Evolutionary conservation across 257 asterid genomes (phyloP), one percentile per base, ranked within the genome.

Genomic region (Ocimum tenuiflorum): DNA sequence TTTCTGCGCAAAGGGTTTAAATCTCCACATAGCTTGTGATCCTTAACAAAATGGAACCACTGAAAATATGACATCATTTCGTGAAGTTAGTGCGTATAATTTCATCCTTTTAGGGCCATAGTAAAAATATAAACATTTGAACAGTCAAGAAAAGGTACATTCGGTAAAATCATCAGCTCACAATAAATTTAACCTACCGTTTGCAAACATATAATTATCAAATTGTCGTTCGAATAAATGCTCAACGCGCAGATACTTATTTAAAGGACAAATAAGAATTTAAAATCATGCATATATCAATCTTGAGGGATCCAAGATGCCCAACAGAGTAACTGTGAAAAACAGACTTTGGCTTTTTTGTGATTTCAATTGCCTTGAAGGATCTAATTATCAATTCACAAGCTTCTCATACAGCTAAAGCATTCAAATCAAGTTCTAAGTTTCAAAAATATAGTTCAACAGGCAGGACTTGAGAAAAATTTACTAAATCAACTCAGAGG

Each of bases 1-100:
- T 81, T 94, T 90, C 27, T 87, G 90, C 65, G 65, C 60, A 70
- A 94, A 94, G 56, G 86, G 91, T 67, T 90, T 94, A 83, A 94
- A 90, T 74, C 79, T 88, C 97, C 99, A 94, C 99, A 94, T 94
- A 76, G 65, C 71, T 72, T 66, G 60, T 65, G 77, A 75, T 75
- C 43, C 60, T 36, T 41, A 35, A 67, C 74, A 46, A 60, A 56
- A 63, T 42, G 45, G 56, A 72, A 66, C 56, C 67, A 43, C 86
- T 82, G 86, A 73, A 75, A 77, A 77, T 20, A 33, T 41, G 35
- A 69, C 20, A 54, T 43, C 29, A 50, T 33, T 60, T 36, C 47
- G 13, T 9, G 50, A 66, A 15, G 31, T 61, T 8, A 58, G 70
- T 11, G 27, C 11, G 36, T 41, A 39, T 19, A 54, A 69, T 46